Conservation (phyloP, 208 protist genomes). For the Leishmania gerbilli region DNA sequence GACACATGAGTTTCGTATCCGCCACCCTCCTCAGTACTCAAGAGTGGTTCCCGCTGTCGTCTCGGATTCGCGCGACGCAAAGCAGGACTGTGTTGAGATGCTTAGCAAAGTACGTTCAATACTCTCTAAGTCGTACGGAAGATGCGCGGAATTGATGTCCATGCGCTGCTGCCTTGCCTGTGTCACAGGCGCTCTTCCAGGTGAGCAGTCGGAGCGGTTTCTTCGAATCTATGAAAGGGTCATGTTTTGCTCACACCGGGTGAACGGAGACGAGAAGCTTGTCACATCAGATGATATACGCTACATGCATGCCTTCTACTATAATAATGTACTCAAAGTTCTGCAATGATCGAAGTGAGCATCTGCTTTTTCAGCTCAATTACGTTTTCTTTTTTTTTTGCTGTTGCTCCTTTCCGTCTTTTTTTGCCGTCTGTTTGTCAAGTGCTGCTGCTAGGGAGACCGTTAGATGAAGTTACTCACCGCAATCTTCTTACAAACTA, state of each 20-base stretch:
- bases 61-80: conserved; percentile 60
- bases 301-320: conserved; percentile 89
- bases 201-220: conserved; percentile 66
- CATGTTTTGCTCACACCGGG: conserved; percentile 72
- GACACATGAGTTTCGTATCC: conserved; percentile 55
- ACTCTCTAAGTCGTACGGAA: conserved; percentile 58
- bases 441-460: neutral
- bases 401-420: neutral
- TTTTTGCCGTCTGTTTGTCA: neutral
- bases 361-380: conserved; percentile 17
- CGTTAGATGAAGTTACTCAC: neutral
- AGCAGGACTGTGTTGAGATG: conserved; percentile 77
- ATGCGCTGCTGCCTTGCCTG: conserved; percentile 88
- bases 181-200: conserved; percentile 68
- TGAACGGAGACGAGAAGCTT: conserved; percentile 51
- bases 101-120: conserved; percentile 63
- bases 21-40: conserved; percentile 63
- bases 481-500: neutral
- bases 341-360: conserved; percentile 40
- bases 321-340: conserved; percentile 82
- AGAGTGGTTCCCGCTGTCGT: conserved; percentile 71
- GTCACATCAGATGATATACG: conserved; percentile 86
- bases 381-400: conserved; percentile 9
- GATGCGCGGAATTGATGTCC: conserved; percentile 70
- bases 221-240: conserved; percentile 79